phyloP scores from a whole-genome alignment of 139 green algal species.

The Picochlorum sp. region DNA sequence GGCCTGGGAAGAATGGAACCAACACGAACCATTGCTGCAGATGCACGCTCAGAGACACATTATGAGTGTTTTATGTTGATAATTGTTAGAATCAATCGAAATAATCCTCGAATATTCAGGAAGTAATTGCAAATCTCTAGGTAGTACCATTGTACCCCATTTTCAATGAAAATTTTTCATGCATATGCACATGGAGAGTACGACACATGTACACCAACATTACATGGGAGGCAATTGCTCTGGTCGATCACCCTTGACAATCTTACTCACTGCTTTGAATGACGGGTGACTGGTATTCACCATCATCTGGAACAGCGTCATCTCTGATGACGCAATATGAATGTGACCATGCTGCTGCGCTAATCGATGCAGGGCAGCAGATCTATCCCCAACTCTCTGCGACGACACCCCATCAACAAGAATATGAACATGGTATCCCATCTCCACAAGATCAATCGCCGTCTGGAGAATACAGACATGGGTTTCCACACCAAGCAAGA shows the following conservation, averaged over 20 bases:
- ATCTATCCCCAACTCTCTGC: slow-evolving; percentile 49
- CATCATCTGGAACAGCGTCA: slow-evolving; percentile 64
- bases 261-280: slow-evolving; percentile 60
- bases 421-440: slow-evolving; percentile 71
- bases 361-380: slow-evolving; percentile 48
- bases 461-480: slow-evolving; percentile 92
- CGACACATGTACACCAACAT: neutral
- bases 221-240: slow-evolving; percentile 21
- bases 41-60: neutral
- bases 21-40: neutral
- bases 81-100: neutral
- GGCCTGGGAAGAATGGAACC: too few relatives aligned
- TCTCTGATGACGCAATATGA: slow-evolving; percentile 12
- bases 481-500: slow-evolving; percentile 78
- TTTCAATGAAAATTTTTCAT: too few relatives aligned
- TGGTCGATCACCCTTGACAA: slow-evolving; percentile 50
- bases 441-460: slow-evolving; percentile 46
- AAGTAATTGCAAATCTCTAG: too few relatives aligned
- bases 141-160: too few relatives aligned
- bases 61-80: neutral
- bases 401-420: slow-evolving; percentile 71
- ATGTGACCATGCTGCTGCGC: slow-evolving; percentile 1
- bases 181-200: too few relatives aligned
- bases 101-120: too few relatives aligned
- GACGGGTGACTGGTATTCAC: slow-evolving; percentile 49